A percentile compares a stretch with the other conserved stretches of the same genome.
Conservation (phyloP, 257 asterid genomes). For the Fraxinus excelsior region DNA sequence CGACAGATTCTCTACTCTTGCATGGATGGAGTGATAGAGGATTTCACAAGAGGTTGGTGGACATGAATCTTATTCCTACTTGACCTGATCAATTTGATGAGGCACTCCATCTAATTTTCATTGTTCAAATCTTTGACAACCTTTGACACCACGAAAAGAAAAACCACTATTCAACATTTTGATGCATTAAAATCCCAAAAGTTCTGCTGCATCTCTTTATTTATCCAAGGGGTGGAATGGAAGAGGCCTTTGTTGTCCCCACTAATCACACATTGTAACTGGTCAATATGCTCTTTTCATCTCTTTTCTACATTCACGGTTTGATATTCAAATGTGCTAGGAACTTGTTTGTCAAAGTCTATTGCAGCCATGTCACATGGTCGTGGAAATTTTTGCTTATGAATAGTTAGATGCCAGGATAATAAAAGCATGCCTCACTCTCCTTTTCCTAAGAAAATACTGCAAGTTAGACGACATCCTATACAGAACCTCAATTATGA, state of each 20-base stretch:
- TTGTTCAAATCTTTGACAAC: not conserved
- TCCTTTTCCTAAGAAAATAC: not conserved
- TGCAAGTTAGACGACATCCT: not conserved
- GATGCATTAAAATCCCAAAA: not conserved
- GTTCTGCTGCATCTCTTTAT: not conserved
- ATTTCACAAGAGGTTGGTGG: not conserved
- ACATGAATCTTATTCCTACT: not conserved
- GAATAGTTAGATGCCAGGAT: not conserved
- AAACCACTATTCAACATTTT: not conserved
- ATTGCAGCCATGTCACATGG: not conserved
- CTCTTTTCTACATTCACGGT: not conserved
- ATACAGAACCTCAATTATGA: not conserved
- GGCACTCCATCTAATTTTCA: not conserved
- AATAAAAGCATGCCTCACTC: not conserved
- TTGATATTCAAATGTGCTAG: not conserved
- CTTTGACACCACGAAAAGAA: not conserved
- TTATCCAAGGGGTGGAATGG: not conserved
- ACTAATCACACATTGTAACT: not conserved
- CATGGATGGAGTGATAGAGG: not conserved
- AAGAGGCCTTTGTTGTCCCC: not conserved
- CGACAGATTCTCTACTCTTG: not conserved
- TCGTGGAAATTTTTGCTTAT: not conserved
- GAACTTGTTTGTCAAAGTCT: not conserved
- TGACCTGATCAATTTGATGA: not conserved
- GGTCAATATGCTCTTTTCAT: not conserved